Conservation (phyloP, 2,329 filamentous ascomycete species). For the Stromatinia cepivora region DNA sequence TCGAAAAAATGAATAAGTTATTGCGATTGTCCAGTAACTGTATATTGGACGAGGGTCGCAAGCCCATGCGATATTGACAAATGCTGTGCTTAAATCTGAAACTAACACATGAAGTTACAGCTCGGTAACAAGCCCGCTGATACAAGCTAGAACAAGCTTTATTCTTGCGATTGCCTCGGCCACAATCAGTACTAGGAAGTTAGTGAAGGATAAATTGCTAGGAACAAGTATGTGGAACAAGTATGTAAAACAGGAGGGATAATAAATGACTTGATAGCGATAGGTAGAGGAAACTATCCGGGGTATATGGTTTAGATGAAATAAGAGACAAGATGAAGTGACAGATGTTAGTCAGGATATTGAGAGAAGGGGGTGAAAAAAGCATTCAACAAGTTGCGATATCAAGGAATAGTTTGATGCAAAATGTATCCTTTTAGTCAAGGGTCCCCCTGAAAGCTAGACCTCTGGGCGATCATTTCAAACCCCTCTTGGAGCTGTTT, state of each 20-base stretch:
- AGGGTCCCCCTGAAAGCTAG: slow-evolving; percentile 18
- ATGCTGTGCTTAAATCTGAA: slow-evolving; percentile 21
- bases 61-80: slow-evolving; percentile 15
- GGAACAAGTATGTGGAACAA: background rate
- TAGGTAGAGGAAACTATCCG: background rate
- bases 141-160: slow-evolving; percentile 16
- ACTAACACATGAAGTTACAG: slow-evolving; percentile 12
- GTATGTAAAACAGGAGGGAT: background rate
- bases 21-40: background rate
- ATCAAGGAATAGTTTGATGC: slow-evolving; percentile 10
- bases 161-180: slow-evolving; percentile 5
- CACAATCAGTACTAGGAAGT: background rate
- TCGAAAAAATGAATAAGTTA: background rate
- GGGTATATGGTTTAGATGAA: background rate
- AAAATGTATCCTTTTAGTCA: slow-evolving; percentile 8
- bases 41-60: slow-evolving; percentile 15
- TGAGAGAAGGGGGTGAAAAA: background rate
- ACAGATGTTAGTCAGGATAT: background rate
- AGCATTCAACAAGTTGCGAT: background rate
- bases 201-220: background rate
- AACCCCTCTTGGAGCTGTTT: background rate
- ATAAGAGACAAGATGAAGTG: background rate
- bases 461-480: slow-evolving; percentile 10
- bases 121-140: slow-evolving; percentile 9
- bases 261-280: background rate